Conservation (phyloP, 1,139 yeast species). For the Geotrichum citri-aurantii region DNA sequence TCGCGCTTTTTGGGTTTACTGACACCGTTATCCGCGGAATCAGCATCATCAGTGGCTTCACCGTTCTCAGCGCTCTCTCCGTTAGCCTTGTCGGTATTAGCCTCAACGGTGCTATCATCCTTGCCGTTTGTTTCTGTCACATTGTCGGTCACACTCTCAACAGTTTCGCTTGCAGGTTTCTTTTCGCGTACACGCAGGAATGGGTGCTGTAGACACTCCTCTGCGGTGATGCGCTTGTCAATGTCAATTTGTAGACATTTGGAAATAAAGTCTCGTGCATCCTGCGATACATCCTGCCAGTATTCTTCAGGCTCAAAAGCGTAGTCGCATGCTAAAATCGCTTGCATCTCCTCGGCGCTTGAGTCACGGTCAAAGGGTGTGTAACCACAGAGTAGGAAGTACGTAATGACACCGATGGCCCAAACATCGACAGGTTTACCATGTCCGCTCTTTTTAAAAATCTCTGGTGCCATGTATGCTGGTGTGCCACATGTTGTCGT, state of each 20-base stretch:
- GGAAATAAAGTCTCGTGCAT: conserved; percentile 56
- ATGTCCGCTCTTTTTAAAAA: conserved; percentile 49
- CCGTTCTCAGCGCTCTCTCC: not conserved
- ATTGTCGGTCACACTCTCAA: not conserved
- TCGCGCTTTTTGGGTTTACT: conserved; percentile 21
- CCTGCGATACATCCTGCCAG: conserved; percentile 50
- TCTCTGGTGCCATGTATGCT: conserved; percentile 73
- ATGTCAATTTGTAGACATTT: conserved; percentile 50
- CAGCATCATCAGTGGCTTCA: not conserved
- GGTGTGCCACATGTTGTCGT: conserved; percentile 58
- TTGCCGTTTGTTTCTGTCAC: not conserved
- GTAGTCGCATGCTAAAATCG: conserved; percentile 53
- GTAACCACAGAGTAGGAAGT: conserved; percentile 68
- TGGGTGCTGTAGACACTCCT: conserved; percentile 46
- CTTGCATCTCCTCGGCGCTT: conserved; percentile 61
- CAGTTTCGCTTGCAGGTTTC: conserved; percentile 14
- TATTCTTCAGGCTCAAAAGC: conserved; percentile 56
- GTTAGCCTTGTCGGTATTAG: not conserved
- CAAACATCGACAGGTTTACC: conserved; percentile 62
- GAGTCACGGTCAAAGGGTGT: conserved; percentile 77
- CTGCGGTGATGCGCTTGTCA: conserved; percentile 44
- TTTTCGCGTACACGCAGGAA: conserved; percentile 35
- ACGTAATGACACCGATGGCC: conserved; percentile 71
- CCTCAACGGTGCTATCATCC: not conserved
- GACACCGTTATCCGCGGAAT: not conserved